Conservation (phyloP, 148 eudicot genomes). For the Polygonum aviculare region DNA sequence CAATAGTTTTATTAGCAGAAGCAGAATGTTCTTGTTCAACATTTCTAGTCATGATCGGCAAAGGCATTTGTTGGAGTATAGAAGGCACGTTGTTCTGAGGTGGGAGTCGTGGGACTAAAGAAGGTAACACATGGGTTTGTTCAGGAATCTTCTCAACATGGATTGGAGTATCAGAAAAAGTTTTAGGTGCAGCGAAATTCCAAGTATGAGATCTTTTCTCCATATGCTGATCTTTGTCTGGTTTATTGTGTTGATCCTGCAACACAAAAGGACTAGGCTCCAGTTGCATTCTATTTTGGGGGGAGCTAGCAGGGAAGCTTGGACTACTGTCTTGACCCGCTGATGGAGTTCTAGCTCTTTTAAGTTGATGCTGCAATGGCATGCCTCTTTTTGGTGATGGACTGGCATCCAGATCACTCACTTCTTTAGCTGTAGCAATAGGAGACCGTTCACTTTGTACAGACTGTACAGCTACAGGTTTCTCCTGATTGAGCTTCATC, state of each 20-base stretch:
- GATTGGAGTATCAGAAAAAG: slow-evolving; percentile 24
- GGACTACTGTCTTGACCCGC: background rate
- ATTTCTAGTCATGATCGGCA: slow-evolving; percentile 18
- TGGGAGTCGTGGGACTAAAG: slow-evolving; percentile 33
- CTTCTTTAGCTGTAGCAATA: slow-evolving; percentile 30
- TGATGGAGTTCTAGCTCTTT: slow-evolving; percentile 14
- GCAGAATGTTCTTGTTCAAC: slow-evolving; percentile 20
- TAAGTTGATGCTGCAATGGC: slow-evolving; percentile 20
- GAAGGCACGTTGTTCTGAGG: slow-evolving; percentile 21
- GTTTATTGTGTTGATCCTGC: background rate
- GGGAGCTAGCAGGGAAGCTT: background rate
- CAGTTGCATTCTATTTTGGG: background rate
- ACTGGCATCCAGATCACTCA: slow-evolving; percentile 30
- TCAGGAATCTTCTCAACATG: slow-evolving; percentile 19
- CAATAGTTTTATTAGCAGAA: slow-evolving; percentile 21
- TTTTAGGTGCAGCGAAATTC: slow-evolving; percentile 20
- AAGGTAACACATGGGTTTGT: slow-evolving; percentile 17
- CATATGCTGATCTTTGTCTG: background rate
- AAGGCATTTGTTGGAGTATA: slow-evolving; percentile 21
- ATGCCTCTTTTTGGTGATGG: slow-evolving; percentile 33
- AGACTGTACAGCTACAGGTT: slow-evolving; percentile 17
- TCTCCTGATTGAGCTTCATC: slow-evolving; percentile 22
- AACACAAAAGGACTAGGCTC: background rate
- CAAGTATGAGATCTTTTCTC: slow-evolving; percentile 18
- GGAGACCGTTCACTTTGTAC: slow-evolving; percentile 12